phyloP scores from a whole-genome alignment of 2,329 filamentous ascomycete species.

The Alternaria sp. region DNA sequence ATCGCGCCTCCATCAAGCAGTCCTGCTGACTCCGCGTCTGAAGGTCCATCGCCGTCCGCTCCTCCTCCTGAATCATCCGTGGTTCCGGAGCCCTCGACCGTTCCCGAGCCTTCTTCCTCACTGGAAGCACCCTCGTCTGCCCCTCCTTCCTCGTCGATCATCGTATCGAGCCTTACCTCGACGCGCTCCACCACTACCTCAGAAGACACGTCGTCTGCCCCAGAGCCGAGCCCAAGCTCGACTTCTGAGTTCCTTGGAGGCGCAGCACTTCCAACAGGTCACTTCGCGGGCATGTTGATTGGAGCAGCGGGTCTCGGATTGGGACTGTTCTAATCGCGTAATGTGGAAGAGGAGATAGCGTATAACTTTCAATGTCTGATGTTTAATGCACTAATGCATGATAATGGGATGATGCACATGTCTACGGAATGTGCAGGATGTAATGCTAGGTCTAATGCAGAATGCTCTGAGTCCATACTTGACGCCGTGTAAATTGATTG shows the following conservation, averaged over 20 bases:
- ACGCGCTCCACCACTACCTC: constrained; percentile 12
- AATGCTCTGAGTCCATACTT: background rate
- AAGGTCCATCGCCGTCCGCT: constrained; percentile 18
- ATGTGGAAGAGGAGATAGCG: background rate
- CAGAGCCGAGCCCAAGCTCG: constrained; percentile 9
- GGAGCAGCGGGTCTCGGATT: constrained; percentile 34
- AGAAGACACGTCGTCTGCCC: constrained; percentile 3
- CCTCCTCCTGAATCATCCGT: background rate
- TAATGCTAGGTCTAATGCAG: constrained; percentile 1
- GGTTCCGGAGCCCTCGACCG: background rate
- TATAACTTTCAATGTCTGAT: constrained; percentile 6
- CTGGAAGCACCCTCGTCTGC: background rate
- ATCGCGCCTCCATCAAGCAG: constrained; percentile 26
- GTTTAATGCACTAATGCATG: background rate
- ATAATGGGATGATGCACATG: background rate
- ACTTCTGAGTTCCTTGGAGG: constrained; percentile 21
- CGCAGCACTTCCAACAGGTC: constrained; percentile 19
- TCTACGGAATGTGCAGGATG: constrained; percentile 3
- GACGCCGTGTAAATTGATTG: background rate
- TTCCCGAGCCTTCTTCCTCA: background rate
- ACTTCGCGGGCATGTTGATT: constrained; percentile 27
- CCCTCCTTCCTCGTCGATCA: background rate
- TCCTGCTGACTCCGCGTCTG: constrained; percentile 29
- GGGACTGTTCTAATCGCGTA: constrained; percentile 23
- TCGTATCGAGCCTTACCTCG: constrained; percentile 14